Conservation (phyloP, 192 early-diverging fungal genomes). For the Backusella sp. region DNA sequence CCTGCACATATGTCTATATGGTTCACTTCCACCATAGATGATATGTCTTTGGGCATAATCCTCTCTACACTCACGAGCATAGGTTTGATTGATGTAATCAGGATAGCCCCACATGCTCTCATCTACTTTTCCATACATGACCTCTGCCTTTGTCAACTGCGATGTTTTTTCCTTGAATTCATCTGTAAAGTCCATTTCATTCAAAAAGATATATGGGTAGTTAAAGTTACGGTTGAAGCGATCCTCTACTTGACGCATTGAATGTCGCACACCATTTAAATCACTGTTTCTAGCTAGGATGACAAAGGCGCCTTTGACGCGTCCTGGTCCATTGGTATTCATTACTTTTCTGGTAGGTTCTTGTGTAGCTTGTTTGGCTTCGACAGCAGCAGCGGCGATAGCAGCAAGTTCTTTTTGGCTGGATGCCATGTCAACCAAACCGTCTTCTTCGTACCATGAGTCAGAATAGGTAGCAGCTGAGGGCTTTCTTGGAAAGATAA, state of each 20-base stretch:
- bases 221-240: constrained; percentile 75
- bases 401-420: constrained; percentile 6
- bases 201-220: constrained; percentile 88
- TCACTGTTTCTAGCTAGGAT: constrained; percentile 77
- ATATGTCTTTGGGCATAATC: constrained; percentile 49
- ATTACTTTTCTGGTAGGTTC: not conserved
- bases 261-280: constrained; percentile 48
- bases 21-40: constrained; percentile 64
- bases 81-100: constrained; percentile 63
- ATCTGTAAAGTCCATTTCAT: constrained; percentile 69
- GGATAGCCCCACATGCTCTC: constrained; percentile 76
- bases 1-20: constrained; percentile 78
- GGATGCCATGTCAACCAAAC: not conserved
- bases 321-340: not conserved
- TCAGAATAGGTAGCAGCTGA: not conserved
- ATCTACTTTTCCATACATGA: constrained; percentile 51
- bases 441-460: not conserved
- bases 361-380: constrained; percentile 1
- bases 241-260: constrained; percentile 71
- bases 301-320: constrained; percentile 66
- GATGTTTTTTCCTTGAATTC: constrained; percentile 59
- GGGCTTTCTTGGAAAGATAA: not conserved
- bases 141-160: constrained; percentile 53
- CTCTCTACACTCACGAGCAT: constrained; percentile 49
- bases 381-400: not conserved